These are phyloP conservation scores for Plasmodium chabaudi DNA, from an alignment of 169 alveolate genomes.

Conservation along the genomic window DNA sequence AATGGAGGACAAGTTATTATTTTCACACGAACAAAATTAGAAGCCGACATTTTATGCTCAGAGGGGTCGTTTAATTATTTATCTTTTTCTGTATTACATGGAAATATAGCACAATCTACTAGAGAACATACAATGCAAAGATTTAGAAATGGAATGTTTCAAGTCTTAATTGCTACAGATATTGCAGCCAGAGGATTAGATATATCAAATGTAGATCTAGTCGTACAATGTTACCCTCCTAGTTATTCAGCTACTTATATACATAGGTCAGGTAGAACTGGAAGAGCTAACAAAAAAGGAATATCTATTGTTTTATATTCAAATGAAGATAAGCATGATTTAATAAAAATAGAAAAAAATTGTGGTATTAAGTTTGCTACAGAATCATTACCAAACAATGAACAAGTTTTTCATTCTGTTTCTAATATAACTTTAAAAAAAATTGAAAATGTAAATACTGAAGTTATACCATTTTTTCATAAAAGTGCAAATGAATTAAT, in stretches of 20 bases:
- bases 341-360: conserved; percentile 51
- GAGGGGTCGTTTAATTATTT: conserved; percentile 70
- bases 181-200: conserved; percentile 97
- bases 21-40: conserved; percentile 77
- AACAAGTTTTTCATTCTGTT: conserved; percentile 53
- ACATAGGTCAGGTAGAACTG: conserved; percentile 97
- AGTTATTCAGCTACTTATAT: conserved; percentile 93
- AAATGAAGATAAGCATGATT: conserved; percentile 58
- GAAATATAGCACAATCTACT: conserved; percentile 76
- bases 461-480: conserved; percentile 53
- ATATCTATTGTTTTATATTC: conserved; percentile 78
- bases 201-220: conserved; percentile 93
- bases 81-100: conserved; percentile 77
- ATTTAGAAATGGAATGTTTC: conserved; percentile 93
- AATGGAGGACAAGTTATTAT: conserved; percentile 83
- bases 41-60: conserved; percentile 70
- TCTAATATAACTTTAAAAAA: conserved; percentile 44
- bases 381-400: conserved; percentile 51
- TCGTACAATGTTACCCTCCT: conserved; percentile 95
- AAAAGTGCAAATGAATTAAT: conserved; percentile 52
- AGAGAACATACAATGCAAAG: conserved; percentile 71
- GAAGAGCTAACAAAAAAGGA: conserved; percentile 88
- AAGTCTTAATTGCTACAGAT: conserved; percentile 94
- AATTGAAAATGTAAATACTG: conserved; percentile 35
- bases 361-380: conserved; percentile 63